Evolutionary conservation across 2,329 filamentous ascomycete species (phyloP), one percentile per base, ranked within the genome.

Genomic region (Diaporthe sp.): DNA sequence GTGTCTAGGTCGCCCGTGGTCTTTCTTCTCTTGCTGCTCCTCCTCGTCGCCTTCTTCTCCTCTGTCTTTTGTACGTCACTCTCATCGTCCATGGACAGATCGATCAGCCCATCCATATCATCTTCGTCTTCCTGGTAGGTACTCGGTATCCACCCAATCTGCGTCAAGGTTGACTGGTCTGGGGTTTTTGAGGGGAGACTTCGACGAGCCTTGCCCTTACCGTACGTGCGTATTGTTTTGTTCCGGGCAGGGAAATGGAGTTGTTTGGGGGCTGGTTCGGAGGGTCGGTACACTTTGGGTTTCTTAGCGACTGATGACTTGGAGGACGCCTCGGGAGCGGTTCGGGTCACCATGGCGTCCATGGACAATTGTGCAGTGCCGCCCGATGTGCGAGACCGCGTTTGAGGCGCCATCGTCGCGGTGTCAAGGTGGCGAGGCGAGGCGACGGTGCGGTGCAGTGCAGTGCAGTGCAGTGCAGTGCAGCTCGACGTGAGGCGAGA

Each of bases 81-180:
- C 22, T 72, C 28, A 22, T 72, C 72, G 28, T 72, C 75, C 22
- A 34, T 28, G 9, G 62, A 58, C 13, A 74, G 39, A 25, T 75
- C 73, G 19, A 62, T n/a, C 44, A 69, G 6, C n/a, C 49, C 22
- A 19, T 73, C 76, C 59, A 70, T 34, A 19, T 79, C 77, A 6
- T 78, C 70, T 55, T 73, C 53, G 12, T 77, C 69, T 13, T 75
- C 75, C 28, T 76, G 70, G 34, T 39, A 77, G 13, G 75, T 75
- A 55, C 75, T 75, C 7, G 75, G 75, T 55, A 77, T 72, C 75
- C 75, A 77, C 7, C 73, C 81, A 15, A 84, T 80, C 75, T 84
- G 82, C 3, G 82, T 84, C 79, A 84, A 62, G 0, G 83, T 84
- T 59, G 80, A 81, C 76, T 84, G 83, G 44, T 77, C 78, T 31